These are phyloP conservation scores for Ascoidea tarda DNA, from an alignment of 805 yeast species.

Conservation along the genomic window DNA sequence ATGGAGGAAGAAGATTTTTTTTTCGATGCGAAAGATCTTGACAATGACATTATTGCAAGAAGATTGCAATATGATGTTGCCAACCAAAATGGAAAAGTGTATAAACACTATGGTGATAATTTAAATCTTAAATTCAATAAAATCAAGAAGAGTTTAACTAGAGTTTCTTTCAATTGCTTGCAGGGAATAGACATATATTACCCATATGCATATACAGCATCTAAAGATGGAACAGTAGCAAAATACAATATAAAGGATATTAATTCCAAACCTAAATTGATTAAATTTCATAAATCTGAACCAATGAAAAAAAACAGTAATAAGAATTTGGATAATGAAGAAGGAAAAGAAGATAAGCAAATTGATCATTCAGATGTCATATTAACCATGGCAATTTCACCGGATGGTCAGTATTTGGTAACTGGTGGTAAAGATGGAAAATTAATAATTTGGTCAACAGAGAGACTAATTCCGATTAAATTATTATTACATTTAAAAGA, in stretches of 20 bases:
- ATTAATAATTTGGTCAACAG: constrained; percentile 76
- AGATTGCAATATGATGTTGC: constrained; percentile 83
- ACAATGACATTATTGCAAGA: constrained; percentile 68
- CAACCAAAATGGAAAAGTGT: constrained; percentile 74
- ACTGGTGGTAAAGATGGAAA: constrained; percentile 84
- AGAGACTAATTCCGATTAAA: constrained; percentile 59
- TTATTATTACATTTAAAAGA: constrained; percentile 44
- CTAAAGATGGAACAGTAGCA: constrained; percentile 68
- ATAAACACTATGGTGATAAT: constrained; percentile 45
- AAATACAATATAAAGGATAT: constrained; percentile 61
- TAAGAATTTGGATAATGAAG: constrained; percentile 17
- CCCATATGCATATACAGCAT: constrained; percentile 53
- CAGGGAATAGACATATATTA: constrained; percentile 28
- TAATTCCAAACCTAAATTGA: constrained; percentile 45
- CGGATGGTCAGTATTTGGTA: constrained; percentile 78
- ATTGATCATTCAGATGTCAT: constrained; percentile 73
- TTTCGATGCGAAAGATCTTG: constrained; percentile 86
- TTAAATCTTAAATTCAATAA: constrained; percentile 22
- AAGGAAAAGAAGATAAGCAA: constrained; percentile 32
- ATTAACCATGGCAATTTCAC: constrained; percentile 65
- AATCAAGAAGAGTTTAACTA: constrained; percentile 22
- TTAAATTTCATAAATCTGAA: constrained; percentile 57
- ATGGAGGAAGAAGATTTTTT: constrained; percentile 21
- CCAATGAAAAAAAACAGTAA: constrained; percentile 17
- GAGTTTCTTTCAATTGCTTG: constrained; percentile 48